Percentiles rank a stretch among this genome's conserved stretches.
These are phyloP conservation scores for Strigomonas culicis DNA, from an alignment of 208 protist genomes.

Conservation along the genomic window DNA sequence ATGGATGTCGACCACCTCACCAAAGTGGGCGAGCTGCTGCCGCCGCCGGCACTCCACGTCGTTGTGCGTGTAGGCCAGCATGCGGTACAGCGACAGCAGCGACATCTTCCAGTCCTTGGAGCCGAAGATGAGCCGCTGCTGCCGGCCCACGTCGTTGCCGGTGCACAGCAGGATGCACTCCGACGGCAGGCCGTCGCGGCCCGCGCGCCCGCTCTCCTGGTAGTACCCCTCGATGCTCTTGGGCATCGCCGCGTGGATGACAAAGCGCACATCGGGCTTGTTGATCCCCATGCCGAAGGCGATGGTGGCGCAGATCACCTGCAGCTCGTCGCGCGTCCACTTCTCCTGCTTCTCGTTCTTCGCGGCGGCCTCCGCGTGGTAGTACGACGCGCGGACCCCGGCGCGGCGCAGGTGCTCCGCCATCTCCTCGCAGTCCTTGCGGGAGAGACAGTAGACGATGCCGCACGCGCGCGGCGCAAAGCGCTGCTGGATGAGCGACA, in stretches of 20 bases:
- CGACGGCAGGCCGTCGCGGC: constrained; percentile 91
- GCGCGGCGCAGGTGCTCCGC: constrained; percentile 34
- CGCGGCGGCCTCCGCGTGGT: constrained; percentile 58
- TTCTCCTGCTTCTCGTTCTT: constrained; percentile 81
- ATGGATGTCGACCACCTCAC: constrained; percentile 64
- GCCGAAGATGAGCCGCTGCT: constrained; percentile 78
- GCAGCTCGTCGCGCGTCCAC: constrained; percentile 89
- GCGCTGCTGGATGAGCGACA: constrained; percentile 56
- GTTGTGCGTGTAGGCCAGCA: constrained; percentile 80
- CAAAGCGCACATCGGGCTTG: constrained; percentile 97
- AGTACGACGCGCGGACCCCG: constrained; percentile 41
- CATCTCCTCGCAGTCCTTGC: constrained; percentile 84
- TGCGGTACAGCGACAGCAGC: constrained; percentile 64
- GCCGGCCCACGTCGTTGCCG: constrained; percentile 59
- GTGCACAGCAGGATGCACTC: constrained; percentile 80
- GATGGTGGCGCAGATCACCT: constrained; percentile 97
- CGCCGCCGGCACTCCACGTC: constrained; percentile 82
- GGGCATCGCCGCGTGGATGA: constrained; percentile 96
- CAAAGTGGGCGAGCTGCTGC: constrained; percentile 86
- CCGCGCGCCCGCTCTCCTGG: constrained; percentile 97
- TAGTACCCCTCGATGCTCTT: constrained; percentile 98
- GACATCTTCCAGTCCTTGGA: constrained; percentile 74
- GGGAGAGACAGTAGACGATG: constrained; percentile 86
- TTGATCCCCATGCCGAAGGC: constrained; percentile 99
- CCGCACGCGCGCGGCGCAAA: constrained; percentile 68